Evolutionary conservation across 129 eudicot species (phyloP).

Genomic region (Calendula officinalis): DNA sequence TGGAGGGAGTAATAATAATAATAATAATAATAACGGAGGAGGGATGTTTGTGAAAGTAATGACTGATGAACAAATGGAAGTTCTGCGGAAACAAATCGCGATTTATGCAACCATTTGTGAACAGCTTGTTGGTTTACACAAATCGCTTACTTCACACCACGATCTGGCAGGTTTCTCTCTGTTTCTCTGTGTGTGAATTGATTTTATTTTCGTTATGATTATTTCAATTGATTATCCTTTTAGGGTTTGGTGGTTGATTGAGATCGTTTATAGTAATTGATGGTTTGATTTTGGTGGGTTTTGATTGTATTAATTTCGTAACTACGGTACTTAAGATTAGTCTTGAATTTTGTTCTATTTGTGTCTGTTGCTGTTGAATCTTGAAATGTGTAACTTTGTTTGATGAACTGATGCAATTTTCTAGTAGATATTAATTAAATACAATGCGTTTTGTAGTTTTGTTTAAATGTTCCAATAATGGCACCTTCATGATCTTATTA

Average conservation of each 20-base stretch:
- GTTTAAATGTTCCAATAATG: slow-evolving; percentile 9
- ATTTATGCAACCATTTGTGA: slow-evolving; percentile 90
- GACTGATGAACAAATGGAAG: slow-evolving; percentile 98
- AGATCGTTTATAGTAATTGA: neutral
- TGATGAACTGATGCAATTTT: slow-evolving; percentile 20
- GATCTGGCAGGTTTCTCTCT: slow-evolving; percentile 71
- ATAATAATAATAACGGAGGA: slow-evolving; percentile 15
- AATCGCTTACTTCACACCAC: slow-evolving; percentile 77
- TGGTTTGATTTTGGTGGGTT: slow-evolving; percentile 13
- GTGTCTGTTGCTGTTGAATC: neutral
- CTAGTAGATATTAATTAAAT: neutral
- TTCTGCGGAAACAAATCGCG: slow-evolving; percentile 89
- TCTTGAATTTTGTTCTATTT: neutral
- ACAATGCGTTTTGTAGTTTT: slow-evolving; percentile 6
- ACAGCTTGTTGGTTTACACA: slow-evolving; percentile 93
- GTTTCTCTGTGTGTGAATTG: too few species aligned
- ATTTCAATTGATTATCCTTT: too few species aligned
- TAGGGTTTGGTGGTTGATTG: neutral
- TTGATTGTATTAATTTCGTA: too few species aligned
- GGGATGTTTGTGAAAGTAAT: slow-evolving; percentile 92
- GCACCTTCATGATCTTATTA: slow-evolving; percentile 24
- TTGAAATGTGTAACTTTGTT: neutral
- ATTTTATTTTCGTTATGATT: too few species aligned
- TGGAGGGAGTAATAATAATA: slow-evolving; percentile 18
- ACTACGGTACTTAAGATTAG: slow-evolving; percentile 3